These are phyloP conservation scores for Lotmaria passim DNA, from an alignment of 208 protist species.

Conservation along the genomic window DNA sequence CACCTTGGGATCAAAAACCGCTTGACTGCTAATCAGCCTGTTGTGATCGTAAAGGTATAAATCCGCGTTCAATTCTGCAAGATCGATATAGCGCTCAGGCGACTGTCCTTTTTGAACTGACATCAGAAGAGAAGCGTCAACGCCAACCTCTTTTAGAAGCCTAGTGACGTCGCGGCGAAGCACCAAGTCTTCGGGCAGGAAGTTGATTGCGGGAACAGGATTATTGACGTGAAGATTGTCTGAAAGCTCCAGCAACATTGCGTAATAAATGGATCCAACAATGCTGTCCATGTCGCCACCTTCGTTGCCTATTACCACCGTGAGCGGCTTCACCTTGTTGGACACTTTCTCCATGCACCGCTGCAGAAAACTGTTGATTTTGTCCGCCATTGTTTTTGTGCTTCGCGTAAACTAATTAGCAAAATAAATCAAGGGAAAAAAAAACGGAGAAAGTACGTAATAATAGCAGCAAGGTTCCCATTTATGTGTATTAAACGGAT, in stretches of 20 bases:
- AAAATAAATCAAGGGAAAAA: slow-evolving; percentile 1
- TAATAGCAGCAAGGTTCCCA: neutral
- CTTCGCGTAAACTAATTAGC: neutral
- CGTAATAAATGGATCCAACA: slow-evolving; percentile 83
- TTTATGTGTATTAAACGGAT: too few species aligned
- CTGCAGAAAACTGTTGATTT: slow-evolving; percentile 77
- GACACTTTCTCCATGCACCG: slow-evolving; percentile 34
- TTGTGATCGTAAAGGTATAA: slow-evolving; percentile 91
- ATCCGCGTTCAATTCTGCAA: slow-evolving; percentile 26
- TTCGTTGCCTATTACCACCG: slow-evolving; percentile 84
- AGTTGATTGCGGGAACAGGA: slow-evolving; percentile 79
- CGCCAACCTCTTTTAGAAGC: slow-evolving; percentile 49
- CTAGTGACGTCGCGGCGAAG: slow-evolving; percentile 77
- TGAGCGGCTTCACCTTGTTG: slow-evolving; percentile 31
- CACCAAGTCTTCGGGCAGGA: slow-evolving; percentile 70
- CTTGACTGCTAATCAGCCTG: slow-evolving; percentile 56
- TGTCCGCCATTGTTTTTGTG: slow-evolving; percentile 37
- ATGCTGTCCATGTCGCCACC: slow-evolving; percentile 90
- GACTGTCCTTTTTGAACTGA: slow-evolving; percentile 38
- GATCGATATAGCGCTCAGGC: slow-evolving; percentile 38
- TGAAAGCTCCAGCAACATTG: slow-evolving; percentile 61
- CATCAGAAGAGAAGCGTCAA: slow-evolving; percentile 52
- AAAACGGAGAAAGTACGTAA: neutral
- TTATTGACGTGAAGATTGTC: slow-evolving; percentile 33
- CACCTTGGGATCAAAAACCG: slow-evolving; percentile 37